A percentile compares a stretch with the other conserved stretches of the same genome.
phyloP scores from a whole-genome alignment of 192 early-diverging fungal species.

The Umbelopsis vinacea region DNA sequence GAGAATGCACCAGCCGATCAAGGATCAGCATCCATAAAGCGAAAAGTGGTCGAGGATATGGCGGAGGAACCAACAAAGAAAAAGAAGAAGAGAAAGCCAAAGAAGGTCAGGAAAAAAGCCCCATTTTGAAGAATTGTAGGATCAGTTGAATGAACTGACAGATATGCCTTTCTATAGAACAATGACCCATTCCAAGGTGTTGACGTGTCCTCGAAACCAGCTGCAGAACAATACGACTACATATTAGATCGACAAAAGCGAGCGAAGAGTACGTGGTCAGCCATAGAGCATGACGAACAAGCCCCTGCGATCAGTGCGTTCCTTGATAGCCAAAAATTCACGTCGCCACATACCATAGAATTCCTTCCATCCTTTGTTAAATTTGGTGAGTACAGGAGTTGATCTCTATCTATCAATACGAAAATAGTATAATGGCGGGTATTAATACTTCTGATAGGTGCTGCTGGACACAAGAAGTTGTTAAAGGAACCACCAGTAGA shows the following conservation, averaged over 20 bases:
- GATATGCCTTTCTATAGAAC: constrained; percentile 32
- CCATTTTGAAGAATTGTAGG: background rate
- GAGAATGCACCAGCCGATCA: constrained; percentile 33
- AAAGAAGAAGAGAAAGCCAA: constrained; percentile 47
- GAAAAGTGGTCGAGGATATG: constrained; percentile 34
- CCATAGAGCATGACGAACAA: constrained; percentile 45
- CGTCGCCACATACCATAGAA: constrained; percentile 50
- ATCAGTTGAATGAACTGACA: background rate
- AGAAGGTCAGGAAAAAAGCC: constrained; percentile 25
- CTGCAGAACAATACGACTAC: constrained; percentile 42
- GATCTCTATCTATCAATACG: background rate
- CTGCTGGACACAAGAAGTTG: constrained; percentile 49
- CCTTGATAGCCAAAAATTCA: constrained; percentile 48
- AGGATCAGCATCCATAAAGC: constrained; percentile 21
- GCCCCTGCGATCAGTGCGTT: constrained; percentile 41
- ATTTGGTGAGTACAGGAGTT: constrained; percentile 34
- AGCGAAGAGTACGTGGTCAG: constrained; percentile 44
- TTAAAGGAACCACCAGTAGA: constrained; percentile 39
- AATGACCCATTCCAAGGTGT: constrained; percentile 39
- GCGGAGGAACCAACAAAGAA: constrained; percentile 37
- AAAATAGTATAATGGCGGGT: constrained; percentile 27
- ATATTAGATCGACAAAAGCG: constrained; percentile 45
- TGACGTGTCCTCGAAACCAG: constrained; percentile 36
- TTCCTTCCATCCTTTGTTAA: constrained; percentile 55
- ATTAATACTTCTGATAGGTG: constrained; percentile 39